These are phyloP conservation scores for Penicillium soppii DNA, from an alignment of 495 filamentous ascomycete species.

Conservation along the genomic window DNA sequence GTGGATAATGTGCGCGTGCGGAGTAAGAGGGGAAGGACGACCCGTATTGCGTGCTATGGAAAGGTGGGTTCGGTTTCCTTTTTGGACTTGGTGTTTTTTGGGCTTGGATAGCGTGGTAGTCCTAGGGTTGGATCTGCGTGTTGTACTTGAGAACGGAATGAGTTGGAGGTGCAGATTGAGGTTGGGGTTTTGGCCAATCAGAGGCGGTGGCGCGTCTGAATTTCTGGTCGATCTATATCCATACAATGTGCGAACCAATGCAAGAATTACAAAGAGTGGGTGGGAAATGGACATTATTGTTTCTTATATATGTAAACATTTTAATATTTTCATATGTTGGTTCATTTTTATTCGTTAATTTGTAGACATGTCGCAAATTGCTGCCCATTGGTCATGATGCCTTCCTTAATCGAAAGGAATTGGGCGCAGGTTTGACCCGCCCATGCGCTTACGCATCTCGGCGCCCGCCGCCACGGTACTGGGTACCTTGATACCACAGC, in stretches of 20 bases:
- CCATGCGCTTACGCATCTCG: conserved; percentile 76
- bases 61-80: neutral
- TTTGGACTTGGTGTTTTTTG: neutral
- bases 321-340: conserved; percentile 2
- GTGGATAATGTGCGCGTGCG: conserved; percentile 13
- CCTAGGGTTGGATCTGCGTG: neutral
- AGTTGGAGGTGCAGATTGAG: conserved; percentile 8
- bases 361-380: neutral
- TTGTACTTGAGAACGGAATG: conserved; percentile 3
- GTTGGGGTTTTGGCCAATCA: conserved; percentile 17
- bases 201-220: conserved; percentile 16
- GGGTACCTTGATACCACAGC: conserved; percentile 97
- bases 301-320: too few species aligned
- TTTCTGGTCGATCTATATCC: neutral
- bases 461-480: conserved; percentile 85
- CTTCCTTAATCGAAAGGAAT: conserved; percentile 83
- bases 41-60: neutral
- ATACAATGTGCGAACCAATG: neutral
- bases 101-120: neutral
- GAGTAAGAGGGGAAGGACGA: conserved; percentile 17
- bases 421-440: conserved; percentile 64
- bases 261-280: too few species aligned
- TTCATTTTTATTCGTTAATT: conserved; percentile 1
- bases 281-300: too few species aligned
- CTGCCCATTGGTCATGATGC: neutral